These are phyloP conservation scores for Ceratocystis albifundus DNA, from an alignment of 2,329 filamentous ascomycete species.

Conservation along the genomic window DNA sequence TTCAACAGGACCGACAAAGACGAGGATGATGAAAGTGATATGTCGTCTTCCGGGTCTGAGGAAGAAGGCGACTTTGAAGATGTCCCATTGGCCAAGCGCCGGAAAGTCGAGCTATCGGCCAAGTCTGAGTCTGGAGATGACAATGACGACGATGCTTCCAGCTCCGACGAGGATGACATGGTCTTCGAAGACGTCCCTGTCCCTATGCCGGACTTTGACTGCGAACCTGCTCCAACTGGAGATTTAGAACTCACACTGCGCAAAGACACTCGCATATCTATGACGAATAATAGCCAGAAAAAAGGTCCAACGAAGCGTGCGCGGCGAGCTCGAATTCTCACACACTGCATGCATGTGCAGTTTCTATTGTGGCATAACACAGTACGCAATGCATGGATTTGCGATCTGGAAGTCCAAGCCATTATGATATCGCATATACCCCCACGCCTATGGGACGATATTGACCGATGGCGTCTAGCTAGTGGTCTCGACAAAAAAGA, in stretches of 20 bases:
- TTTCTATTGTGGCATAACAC: constrained; percentile 82
- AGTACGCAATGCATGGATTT: constrained; percentile 71
- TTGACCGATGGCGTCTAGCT: constrained; percentile 60
- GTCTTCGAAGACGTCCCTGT: constrained; percentile 49
- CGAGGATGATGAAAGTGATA: not conserved
- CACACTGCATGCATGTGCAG: constrained; percentile 83
- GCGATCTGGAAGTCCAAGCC: constrained; percentile 62
- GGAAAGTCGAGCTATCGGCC: not conserved
- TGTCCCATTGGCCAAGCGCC: constrained; percentile 33
- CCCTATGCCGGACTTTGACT: constrained; percentile 32
- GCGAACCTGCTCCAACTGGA: constrained; percentile 43
- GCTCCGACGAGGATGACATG: constrained; percentile 51
- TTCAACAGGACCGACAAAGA: constrained; percentile 17
- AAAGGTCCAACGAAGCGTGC: constrained; percentile 82
- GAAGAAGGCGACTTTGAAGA: constrained; percentile 34
- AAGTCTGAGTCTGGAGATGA: not conserved
- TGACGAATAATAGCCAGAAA: constrained; percentile 54
- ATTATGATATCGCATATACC: constrained; percentile 65
- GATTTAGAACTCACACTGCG: constrained; percentile 64
- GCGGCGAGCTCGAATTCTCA: constrained; percentile 61
- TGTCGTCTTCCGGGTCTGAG: constrained; percentile 40
- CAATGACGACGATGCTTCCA: constrained; percentile 31
- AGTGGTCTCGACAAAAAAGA: constrained; percentile 45
- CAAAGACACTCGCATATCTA: constrained; percentile 46
- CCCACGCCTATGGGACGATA: constrained; percentile 54